Base-by-base conservation (phyloP, 768 basidiomycete species). In the Gloeopeniophorella convolvens region DNA sequence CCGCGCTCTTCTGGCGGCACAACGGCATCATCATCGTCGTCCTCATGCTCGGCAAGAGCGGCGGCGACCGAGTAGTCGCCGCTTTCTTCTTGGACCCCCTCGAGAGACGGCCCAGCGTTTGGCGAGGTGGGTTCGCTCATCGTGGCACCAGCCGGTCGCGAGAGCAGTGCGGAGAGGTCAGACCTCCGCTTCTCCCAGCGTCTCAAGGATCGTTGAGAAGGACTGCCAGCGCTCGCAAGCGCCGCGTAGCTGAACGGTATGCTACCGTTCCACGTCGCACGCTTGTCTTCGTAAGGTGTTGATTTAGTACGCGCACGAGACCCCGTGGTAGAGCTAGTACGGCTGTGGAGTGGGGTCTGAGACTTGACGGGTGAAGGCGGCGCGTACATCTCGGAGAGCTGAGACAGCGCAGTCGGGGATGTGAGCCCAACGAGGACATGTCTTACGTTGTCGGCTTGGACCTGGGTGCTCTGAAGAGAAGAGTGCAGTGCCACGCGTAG, bases 371-470 rank as follows among this genome's bases (percentile, higher is more conserved):
- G 83, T 0, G 83, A 86, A 0, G 87, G 77, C 5, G 89, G 89
- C 0, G 87, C 86, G 64, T 92, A 92, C 89, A 92, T 92, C 66
- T 89, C 89, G 10, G 85, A 72, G 10, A 92, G 73, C 61, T 87
- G 89, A 9, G 82, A 73, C n/a, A 89, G 70, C 56, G 86, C 82
- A 12, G 74, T 63, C 6, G 85, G 82, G 6, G 77, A 78, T 0
- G 89, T 83, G 39, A 92, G 76, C 12, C 88, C 89, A 6, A 82
- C 75, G 41, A 92, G 75, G 3, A 90, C 76, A 42, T 83, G 81
- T 27, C 89, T 84, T 56, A 91, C 79, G 50, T 85, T 85, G 61
- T 90, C 89, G 60, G 82, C 85, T 65, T 91, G 88, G 0, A 74
- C 79, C 60, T 88, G 84, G 0, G 85, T 89, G 11, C 80, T 83